Evolutionary conservation across 1,284 basidiomycete species (phyloP).

Genomic region (Ustilago shanxiensis): DNA sequence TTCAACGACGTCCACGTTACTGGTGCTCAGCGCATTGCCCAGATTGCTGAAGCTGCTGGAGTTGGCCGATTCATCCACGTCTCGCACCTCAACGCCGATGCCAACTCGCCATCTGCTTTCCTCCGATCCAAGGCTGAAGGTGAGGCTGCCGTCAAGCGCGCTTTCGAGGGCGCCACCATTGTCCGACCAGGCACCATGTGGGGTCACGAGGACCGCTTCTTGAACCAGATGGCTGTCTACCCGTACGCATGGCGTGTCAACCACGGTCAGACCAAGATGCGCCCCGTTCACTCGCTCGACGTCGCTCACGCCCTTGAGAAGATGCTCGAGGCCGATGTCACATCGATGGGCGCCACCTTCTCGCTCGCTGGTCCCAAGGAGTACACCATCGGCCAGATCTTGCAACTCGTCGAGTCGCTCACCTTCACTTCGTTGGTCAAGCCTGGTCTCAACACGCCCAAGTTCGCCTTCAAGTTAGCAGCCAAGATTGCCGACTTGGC

Average conservation of each 20-base stretch:
- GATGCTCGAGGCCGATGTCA: conserved; percentile 78
- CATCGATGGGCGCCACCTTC: conserved; percentile 77
- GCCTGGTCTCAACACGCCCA: conserved; percentile 82
- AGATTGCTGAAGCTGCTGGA: conserved; percentile 81
- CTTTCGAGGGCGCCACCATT: conserved; percentile 89
- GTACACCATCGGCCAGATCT: conserved; percentile 85
- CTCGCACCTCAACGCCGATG: conserved; percentile 92
- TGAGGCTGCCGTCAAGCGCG: conserved; percentile 86
- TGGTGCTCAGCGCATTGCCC: conserved; percentile 80
- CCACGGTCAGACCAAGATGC: conserved; percentile 84
- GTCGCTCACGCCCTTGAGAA: conserved; percentile 91
- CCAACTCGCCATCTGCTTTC: conserved; percentile 83
- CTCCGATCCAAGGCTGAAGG: conserved; percentile 92
- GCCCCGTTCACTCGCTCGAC: conserved; percentile 92
- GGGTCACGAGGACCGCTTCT: conserved; percentile 92
- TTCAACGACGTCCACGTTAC: conserved; percentile 82
- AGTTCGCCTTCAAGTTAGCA: conserved; percentile 78
- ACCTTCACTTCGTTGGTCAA: conserved; percentile 77
- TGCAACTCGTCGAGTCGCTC: conserved; percentile 83
- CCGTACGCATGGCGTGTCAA: conserved; percentile 97
- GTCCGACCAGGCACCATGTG: conserved; percentile 87
- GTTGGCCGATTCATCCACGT: conserved; percentile 92
- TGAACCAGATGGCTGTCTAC: conserved; percentile 93
- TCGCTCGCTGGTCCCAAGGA: conserved; percentile 89
- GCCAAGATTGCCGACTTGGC: conserved; percentile 78